phyloP scores from a whole-genome alignment of 495 filamentous ascomycete species.

The Penicillium dipodomyicola region DNA sequence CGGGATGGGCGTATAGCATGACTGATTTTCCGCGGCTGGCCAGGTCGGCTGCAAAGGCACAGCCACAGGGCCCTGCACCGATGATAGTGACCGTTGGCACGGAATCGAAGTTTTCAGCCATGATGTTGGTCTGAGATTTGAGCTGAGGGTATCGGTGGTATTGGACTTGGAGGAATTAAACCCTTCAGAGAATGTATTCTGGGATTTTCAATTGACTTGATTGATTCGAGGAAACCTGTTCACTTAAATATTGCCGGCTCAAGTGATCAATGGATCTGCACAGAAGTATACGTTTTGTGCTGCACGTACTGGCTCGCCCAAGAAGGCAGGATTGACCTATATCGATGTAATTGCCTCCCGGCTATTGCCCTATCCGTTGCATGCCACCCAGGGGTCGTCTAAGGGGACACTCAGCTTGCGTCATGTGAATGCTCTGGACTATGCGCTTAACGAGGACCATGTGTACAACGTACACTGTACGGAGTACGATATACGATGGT shows the following conservation, averaged over 20 bases:
- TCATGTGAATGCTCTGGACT: conserved; percentile 10
- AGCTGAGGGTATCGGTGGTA: not conserved
- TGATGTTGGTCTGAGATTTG: not conserved
- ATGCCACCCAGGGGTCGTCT: not conserved
- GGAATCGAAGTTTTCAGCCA: conserved; percentile 15
- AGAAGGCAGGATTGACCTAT: not conserved
- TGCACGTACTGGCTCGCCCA: not conserved
- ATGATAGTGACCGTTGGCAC: conserved; percentile 17
- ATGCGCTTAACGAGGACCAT: not conserved
- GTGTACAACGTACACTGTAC: not conserved
- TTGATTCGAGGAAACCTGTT: not conserved
- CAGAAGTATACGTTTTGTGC: not conserved
- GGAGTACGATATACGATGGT: not conserved
- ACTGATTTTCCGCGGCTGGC: conserved; percentile 19
- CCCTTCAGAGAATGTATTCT: not conserved
- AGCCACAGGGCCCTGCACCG: conserved; percentile 21
- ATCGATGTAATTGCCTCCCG: not conserved
- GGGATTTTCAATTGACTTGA: not conserved
- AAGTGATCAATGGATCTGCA: conserved; percentile 1
- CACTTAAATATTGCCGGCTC: conserved; percentile 1
- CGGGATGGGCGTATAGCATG: conserved; percentile 21
- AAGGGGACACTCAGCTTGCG: not conserved
- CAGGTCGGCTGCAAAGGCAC: conserved; percentile 22
- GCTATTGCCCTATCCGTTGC: not conserved
- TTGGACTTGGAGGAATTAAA: not conserved